These are phyloP conservation scores for Oryza brachyantha DNA, from an alignment of 176 grass and related monocot species.

Conservation along the genomic window DNA sequence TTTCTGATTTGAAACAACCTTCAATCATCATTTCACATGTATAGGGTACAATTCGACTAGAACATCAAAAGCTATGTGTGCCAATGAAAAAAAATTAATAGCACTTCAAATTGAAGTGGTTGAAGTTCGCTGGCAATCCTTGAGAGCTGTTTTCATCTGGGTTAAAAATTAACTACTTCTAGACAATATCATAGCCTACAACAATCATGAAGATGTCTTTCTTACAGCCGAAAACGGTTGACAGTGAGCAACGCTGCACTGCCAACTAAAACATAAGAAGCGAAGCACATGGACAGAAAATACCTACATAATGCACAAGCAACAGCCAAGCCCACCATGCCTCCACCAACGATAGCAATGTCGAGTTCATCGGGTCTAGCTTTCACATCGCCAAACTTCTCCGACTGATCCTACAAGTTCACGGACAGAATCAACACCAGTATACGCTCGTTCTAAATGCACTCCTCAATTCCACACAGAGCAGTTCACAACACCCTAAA, in stretches of 20 bases:
- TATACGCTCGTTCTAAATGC: neutral
- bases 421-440: neutral
- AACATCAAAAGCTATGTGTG: neutral
- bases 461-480: neutral
- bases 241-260: neutral
- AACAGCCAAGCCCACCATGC: conserved; percentile 88
- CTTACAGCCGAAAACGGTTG: neutral
- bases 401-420: conserved; percentile 30
- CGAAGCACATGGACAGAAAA: conserved; percentile 31
- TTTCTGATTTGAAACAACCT: conserved; percentile 6
- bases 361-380: conserved; percentile 42
- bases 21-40: neutral
- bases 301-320: conserved; percentile 94
- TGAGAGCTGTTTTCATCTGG: neutral
- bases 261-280: too few relatives aligned
- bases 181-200: neutral
- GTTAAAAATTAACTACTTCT: neutral
- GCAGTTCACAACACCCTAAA: neutral
- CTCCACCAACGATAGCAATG: conserved; percentile 86
- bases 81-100: neutral
- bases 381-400: conserved; percentile 29
- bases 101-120: neutral
- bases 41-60: neutral
- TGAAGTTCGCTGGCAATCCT: neutral
- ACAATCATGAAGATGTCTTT: neutral